Conservation (phyloP, 495 filamentous ascomycete genomes). For the Aspergillus kassunensis region DNA sequence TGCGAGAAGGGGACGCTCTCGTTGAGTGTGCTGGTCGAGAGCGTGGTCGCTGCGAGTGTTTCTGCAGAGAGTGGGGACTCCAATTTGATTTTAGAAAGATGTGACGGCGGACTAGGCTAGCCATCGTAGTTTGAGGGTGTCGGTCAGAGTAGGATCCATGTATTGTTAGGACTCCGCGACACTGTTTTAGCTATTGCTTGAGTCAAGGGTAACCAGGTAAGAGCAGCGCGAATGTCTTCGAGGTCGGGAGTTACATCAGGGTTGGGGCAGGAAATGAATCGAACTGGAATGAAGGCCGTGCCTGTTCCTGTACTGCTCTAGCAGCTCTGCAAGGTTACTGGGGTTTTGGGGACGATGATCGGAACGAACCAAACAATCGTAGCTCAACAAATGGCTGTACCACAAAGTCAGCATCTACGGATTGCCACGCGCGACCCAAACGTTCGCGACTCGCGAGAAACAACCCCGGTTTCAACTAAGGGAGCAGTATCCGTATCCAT, state of each 20-base stretch:
- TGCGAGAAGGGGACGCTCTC: neutral
- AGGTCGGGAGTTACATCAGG: neutral
- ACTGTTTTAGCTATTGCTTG: too few relatives aligned
- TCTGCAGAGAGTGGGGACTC: slow-evolving; percentile 33
- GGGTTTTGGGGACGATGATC: neutral
- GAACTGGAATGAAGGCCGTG: neutral
- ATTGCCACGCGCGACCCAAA: slow-evolving; percentile 17
- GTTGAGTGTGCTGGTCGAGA: slow-evolving; percentile 33
- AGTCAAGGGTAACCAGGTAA: too few relatives aligned
- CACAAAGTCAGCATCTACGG: slow-evolving; percentile 11
- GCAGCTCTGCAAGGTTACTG: too few relatives aligned
- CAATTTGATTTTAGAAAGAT: slow-evolving; percentile 27
- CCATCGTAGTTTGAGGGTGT: slow-evolving; percentile 22
- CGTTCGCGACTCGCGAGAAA: slow-evolving; percentile 10
- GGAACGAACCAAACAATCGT: neutral
- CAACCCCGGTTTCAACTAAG: neutral
- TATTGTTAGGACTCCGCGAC: neutral
- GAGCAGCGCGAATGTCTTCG: too few relatives aligned
- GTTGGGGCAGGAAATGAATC: neutral
- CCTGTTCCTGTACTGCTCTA: slow-evolving; percentile 2
- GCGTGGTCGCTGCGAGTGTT: slow-evolving; percentile 42
- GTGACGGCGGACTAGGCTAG: slow-evolving; percentile 40
- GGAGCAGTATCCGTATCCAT: too few relatives aligned
- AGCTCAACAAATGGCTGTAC: slow-evolving; percentile 5
- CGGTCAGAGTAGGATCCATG: neutral